Base-by-base conservation (phyloP, 2,329 filamentous ascomycete species). In the Sclerotinia nivalis region DNA sequence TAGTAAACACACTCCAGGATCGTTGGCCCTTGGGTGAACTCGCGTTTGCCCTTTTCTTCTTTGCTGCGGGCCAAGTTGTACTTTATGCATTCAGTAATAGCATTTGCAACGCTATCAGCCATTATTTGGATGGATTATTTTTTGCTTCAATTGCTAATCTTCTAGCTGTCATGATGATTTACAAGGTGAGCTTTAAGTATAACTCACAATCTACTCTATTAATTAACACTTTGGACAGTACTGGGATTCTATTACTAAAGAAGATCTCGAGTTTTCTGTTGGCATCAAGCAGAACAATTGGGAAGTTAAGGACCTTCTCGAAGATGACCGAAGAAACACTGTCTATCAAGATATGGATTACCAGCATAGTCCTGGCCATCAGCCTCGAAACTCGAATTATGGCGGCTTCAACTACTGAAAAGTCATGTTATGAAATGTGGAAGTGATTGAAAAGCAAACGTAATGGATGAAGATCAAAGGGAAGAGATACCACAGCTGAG, bases 171-270 rank as follows among this genome's bases (percentile, higher is more conserved):
- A 99, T 99, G 96, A 99, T 98, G 96, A 90, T 99, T 50, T 99
- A 99, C 87, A 99, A 99, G 91, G 93, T 90, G 81, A 72, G 83
- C 78, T 69, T 54, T 20, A 40, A 9, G 45, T 34, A 13, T 2
- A 34, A 15, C 4, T 55, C 10, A 37, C 13, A 28, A 31, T 34
- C 10, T 25, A 47, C 13, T 20, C 8, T 20, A 37, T 28, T 50
- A 50, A 45, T 20, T 55, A 66, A 68, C 12, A 22, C 34, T 58
- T 31, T 56, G 49, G 28, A 68, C 75, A 96, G 93, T 99, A 97
- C 84, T 99, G 96, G 96, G 96, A 99, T 79, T 97, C 94, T 22
- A 99, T 99, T 80, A 99, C 96, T 31, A 93, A 92, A 78, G 96
- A 99, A 82, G 96, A 99, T 80, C 90, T 99, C 74, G 96, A 99